Evolutionary conservation across 1,139 yeast genomes (phyloP).

Genomic region (Blastobotrys ciferrii): DNA sequence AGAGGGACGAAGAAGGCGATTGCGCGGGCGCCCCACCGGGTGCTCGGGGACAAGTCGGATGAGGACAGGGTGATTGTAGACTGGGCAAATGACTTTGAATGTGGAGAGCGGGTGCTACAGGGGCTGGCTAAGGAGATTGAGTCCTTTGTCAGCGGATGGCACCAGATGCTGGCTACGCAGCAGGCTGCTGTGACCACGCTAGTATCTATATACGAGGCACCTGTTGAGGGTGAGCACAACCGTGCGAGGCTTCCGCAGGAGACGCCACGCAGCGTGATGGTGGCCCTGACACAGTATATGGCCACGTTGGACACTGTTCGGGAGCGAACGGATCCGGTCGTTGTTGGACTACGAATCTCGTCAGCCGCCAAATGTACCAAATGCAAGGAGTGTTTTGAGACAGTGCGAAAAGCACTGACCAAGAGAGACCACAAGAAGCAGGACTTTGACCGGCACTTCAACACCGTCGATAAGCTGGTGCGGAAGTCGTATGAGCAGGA

Average conservation of each 20-base stretch:
- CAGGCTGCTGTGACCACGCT: conserved; percentile 38
- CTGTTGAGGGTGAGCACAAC: conserved; percentile 38
- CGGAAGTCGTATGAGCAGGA: conserved; percentile 34
- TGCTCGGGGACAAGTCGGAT: conserved; percentile 33
- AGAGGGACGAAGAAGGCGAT: conserved; percentile 41
- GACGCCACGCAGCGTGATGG: conserved; percentile 44
- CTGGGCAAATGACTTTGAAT: conserved; percentile 48
- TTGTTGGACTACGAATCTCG: conserved; percentile 29
- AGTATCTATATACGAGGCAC: conserved; percentile 39
- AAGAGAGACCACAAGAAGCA: conserved; percentile 48
- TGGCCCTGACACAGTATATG: conserved; percentile 30
- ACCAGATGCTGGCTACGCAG: conserved; percentile 40
- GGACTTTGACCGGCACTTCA: conserved; percentile 44
- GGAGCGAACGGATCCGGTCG: conserved; percentile 28
- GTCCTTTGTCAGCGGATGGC: conserved; percentile 42
- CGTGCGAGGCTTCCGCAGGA: conserved; percentile 32
- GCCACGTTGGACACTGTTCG: conserved; percentile 26
- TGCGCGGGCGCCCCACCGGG: conserved; percentile 39
- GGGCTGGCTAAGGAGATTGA: conserved; percentile 42
- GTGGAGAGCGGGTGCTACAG: conserved; percentile 47
- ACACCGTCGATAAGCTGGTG: conserved; percentile 45
- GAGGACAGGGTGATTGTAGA: conserved; percentile 52
- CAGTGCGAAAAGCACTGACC: conserved; percentile 45
- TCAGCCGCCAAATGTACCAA: conserved; percentile 36
- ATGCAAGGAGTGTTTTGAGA: conserved; percentile 43